Base-by-base conservation (phyloP, 305 asterid species). In the Nicotiana rustica region DNA sequence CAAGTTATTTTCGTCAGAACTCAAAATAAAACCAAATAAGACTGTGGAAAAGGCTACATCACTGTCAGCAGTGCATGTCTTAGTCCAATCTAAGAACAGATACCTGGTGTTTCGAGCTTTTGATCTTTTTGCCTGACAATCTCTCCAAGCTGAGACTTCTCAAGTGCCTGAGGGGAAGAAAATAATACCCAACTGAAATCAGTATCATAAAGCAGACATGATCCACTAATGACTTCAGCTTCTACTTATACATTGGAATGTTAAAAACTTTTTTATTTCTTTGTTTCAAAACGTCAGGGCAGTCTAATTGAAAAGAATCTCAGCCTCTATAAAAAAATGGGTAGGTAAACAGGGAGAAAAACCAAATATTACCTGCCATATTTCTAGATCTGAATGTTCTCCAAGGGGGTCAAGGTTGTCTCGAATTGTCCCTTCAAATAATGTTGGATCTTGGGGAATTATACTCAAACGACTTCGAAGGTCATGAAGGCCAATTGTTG, bases 371-470 rank as follows among this genome's bases (percentile, higher is more conserved):
- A 96, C 99, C 98, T 96, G 85, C 99, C 99, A 96, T 83, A 96
- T 84, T 49, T 93, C 93, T 75, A 86, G 91, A 90, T 96, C 98
- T 1, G 97, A 87, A 84, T 96, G 98, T 86, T 96, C 99, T 61
- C 90, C 93, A 14, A 96, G 97, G 29, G 99, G 99, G 79, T 96
- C 99, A 67, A 97, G 92, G 89, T 97, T 97, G 87, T 89, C 92
- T 81, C 99, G 86, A 79, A 97, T 97, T n/a, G 99, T 97, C 86
- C 99, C 99, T 92, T 97, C 99, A 82, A 97, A 95, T 85, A 97
- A 89, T 10, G 98, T 87, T 60, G 99, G 99, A 83, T 97, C 99
- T 87, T 97, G 99, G 77, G 99, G 99, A 79, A 97, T 97, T 88
- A 97, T 97, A 81, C 99, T 91, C 82, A 97, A 86, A 85, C 96